Evolutionary conservation across 768 basidiomycete species (phyloP), one percentile per base, ranked within the genome.

Genomic region (Mycena amicta): DNA sequence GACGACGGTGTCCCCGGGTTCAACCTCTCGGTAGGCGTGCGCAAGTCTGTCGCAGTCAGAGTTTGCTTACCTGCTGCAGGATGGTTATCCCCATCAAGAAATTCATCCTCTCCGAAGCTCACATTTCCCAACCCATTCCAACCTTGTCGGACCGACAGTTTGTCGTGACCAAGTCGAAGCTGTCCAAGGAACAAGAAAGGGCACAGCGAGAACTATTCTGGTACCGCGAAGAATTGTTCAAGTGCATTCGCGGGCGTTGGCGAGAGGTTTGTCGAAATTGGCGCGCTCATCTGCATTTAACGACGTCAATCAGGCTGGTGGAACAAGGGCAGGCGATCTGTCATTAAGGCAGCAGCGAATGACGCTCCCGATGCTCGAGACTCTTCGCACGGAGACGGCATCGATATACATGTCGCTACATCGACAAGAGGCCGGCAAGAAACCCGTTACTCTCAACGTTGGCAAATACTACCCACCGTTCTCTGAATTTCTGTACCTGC

Each of bases 141-240:
- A 87, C 87, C 16, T 74, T 98, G 37, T 89, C 92, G 15, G 88
- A 93, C 59, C 82, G 93, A 26, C 97, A 99, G 69, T 98, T 95
- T 70, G 86, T 98, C 18, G 89, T 97, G 0, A 81, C 88, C 25
- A 90, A 91, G 64, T 84, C 88, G 4, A 82, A 77, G 50, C 73
- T 91, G 57, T 82, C 87, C 1, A 69, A 73, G 12, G 75, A 72
- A 45, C 88, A 92, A 63, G 82, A 89, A 59, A 78, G 76, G 41
- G 68, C 78, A 11, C 89, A 93, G 68, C 80, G 86, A 37, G 91
- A 94, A 68, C 70, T 95, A 16, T 99, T 98, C 76, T 99, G 97
- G 97, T 96, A 97, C 70, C 81, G 95, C 31, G 95, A 99, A 71
- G 86, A 89, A 61, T 74, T 99, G 11, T 83, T 98, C 66, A 83